Percentiles rank a stretch among this genome's conserved stretches.
Conservation (phyloP, 164 flowering plant species). For the Warburgia ugandensis region DNA sequence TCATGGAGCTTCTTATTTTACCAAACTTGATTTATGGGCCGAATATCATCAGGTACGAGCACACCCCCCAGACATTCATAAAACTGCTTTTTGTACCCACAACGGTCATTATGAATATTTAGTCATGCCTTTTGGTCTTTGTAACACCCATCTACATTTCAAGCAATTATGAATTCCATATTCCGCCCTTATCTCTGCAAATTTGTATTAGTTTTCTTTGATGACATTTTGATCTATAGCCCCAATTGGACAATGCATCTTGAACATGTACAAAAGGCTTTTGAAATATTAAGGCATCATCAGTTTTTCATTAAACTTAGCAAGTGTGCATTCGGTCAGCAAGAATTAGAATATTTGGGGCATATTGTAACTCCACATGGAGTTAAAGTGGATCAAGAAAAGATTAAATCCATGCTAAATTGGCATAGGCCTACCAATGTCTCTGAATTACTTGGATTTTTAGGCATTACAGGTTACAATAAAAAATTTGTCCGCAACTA, state of each 20-base stretch:
- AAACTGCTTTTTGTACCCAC: neutral
- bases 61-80: neutral
- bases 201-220: neutral
- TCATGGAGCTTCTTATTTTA: no score
- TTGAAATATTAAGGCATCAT: no score
- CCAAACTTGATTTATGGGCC: neutral
- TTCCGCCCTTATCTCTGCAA: neutral
- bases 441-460: neutral
- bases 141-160: neutral
- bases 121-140: no score
- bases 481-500: neutral
- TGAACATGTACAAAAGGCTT: no score
- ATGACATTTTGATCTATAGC: conserved; percentile 1
- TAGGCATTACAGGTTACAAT: neutral
- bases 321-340: no score
- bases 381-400: no score
- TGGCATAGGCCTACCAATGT: neutral
- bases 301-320: no score
- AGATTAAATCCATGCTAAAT: neutral
- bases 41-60: conserved; percentile 1
- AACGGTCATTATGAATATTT: neutral
- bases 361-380: no score
- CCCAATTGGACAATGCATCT: neutral
- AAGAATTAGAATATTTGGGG: no score
- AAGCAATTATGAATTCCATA: neutral